Base-by-base conservation (phyloP, 441 rosid species). In the Adansonia gregorii region DNA sequence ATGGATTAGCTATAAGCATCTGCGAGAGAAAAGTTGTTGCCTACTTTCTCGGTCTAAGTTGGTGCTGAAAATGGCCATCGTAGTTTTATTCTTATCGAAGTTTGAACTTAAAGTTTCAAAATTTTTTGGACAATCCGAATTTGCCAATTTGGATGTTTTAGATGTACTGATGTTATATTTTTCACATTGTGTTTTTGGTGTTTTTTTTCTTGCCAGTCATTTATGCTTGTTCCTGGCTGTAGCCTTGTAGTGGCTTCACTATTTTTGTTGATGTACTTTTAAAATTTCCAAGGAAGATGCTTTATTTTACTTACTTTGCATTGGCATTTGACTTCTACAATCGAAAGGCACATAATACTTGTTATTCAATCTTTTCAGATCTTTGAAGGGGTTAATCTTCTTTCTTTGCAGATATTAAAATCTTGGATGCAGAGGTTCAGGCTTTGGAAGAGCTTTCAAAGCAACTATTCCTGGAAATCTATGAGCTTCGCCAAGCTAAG, bases 401-500 rank as follows among this genome's bases (percentile, higher is more conserved):
- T 78, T 72, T 61, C 76, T 82, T 66, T 43, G 70, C 79, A 96
- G 99, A 94, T 83, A 90, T 94, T 72, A 92, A 89, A 84, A 90
- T 70, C 83, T 83, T 94, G 95, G 98, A 94, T 76, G 95, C 93
- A 5, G 99, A 97, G 92, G 97, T 94, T 67, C 94, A 91, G 80
- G 95, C 93, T 66, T 86, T 94, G 73, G 99, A 94, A 81, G 98
- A 94, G 87, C 93, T 97, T 27, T 94, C 98, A 48, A 97, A 94
- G 92, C 99, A 97, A 86, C 89, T 97, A 43, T 97, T 97, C 87
- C 82, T 97, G 90, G 99, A 97, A 86, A 94, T 97, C 68, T 97
- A 91, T 82, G 99, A 97, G 88, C 98, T 97, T 85, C 98, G 94
- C 80, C 97, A 93, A 80, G 94, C 99, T 77, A 97, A 94, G 98